Conservation (phyloP, 805 yeast species). For the Candida fluviatilis region DNA sequence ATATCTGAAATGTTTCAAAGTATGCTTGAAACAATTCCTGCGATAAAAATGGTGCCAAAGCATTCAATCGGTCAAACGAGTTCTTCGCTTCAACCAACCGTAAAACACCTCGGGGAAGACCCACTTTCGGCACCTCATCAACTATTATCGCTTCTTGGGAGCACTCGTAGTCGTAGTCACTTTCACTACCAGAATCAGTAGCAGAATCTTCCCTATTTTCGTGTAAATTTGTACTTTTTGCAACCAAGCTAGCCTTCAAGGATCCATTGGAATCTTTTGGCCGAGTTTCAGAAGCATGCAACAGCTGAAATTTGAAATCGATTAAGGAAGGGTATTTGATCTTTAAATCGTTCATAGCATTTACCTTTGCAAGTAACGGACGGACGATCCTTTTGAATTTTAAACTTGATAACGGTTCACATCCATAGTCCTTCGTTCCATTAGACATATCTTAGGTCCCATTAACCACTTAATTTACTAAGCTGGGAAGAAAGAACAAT, state of each 20-base stretch:
- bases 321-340: constrained; percentile 22
- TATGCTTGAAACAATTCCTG: constrained; percentile 25
- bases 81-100: not conserved
- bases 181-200: constrained; percentile 2
- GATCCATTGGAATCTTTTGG: not conserved
- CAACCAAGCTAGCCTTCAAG: too few relatives aligned
- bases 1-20: constrained; percentile 26
- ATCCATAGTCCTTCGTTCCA: not conserved
- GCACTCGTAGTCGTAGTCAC: constrained; percentile 5
- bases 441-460: not conserved
- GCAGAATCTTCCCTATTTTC: too few relatives aligned
- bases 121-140: not conserved
- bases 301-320: constrained; percentile 8
- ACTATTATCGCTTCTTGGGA: not conserved
- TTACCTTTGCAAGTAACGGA: constrained; percentile 35
- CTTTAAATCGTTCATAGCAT: constrained; percentile 25
- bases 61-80: constrained; percentile 17
- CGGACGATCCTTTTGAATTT: constrained; percentile 30
- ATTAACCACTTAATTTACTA: not conserved
- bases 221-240: too few relatives aligned
- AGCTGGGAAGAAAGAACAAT: not conserved
- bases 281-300: not conserved
- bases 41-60: constrained; percentile 21
- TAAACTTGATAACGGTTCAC: not conserved
- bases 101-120: not conserved